A percentile compares a stretch with the other conserved stretches of the same genome.
phyloP scores from a whole-genome alignment of 1,284 basidiomycete genomes.

The Puccinia sorghi region DNA sequence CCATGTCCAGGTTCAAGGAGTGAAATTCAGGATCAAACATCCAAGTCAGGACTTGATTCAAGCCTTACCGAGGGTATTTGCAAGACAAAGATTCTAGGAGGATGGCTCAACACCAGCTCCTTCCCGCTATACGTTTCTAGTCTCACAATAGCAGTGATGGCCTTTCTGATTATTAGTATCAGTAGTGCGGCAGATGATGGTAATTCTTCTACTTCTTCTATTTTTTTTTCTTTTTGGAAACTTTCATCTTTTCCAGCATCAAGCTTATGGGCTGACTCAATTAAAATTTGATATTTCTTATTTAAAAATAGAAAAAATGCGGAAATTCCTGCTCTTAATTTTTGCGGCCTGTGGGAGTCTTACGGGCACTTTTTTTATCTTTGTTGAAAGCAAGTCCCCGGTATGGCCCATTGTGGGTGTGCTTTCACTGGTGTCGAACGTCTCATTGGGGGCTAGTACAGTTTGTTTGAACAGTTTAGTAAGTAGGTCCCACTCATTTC shows the following conservation, averaged over 20 bases:
- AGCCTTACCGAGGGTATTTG: not conserved
- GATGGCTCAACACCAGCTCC: slow-evolving; percentile 23
- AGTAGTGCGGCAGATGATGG: slow-evolving; percentile 32
- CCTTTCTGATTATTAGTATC: slow-evolving; percentile 24
- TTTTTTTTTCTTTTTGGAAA: not conserved
- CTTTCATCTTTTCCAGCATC: not conserved
- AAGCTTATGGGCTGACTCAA: not conserved
- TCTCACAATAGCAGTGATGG: slow-evolving; percentile 1
- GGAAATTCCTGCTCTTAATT: slow-evolving; percentile 24
- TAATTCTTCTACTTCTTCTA: not conserved
- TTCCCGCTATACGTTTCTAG: slow-evolving; percentile 37
- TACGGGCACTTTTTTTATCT: slow-evolving; percentile 18
- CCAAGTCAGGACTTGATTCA: not conserved
- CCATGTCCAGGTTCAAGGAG: slow-evolving; percentile 24
- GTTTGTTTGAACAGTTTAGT: slow-evolving; percentile 42
- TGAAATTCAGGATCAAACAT: not conserved
- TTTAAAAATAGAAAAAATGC: slow-evolving; percentile 6
- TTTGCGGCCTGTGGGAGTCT: slow-evolving; percentile 26
- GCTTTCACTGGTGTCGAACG: slow-evolving; percentile 28
- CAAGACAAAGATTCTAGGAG: slow-evolving; percentile 16
- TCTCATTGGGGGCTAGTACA: slow-evolving; percentile 1
- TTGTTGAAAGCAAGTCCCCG: slow-evolving; percentile 11
- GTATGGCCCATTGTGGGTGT: slow-evolving; percentile 9
- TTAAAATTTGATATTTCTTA: not conserved
- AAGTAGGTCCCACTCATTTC: not conserved